Evolutionary conservation across 116 monocot genomes (phyloP).

Genomic region (Zostera marina): DNA sequence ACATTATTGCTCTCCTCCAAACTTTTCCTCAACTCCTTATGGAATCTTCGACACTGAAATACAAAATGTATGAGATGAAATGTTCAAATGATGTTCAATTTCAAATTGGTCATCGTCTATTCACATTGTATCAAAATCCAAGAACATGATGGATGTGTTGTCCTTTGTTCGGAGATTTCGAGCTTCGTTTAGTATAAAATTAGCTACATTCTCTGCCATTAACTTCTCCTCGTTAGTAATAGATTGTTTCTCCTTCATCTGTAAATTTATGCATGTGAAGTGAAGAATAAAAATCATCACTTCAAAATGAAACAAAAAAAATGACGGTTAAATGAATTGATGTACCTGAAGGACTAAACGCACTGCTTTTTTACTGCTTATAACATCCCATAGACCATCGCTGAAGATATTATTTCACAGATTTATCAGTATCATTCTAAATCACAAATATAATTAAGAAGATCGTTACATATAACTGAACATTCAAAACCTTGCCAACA

Average conservation of each 20-base stretch:
- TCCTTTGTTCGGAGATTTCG: constrained; percentile 58
- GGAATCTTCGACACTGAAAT: too few species aligned
- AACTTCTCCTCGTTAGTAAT: constrained; percentile 9
- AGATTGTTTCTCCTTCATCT: constrained; percentile 30
- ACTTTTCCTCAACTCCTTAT: too few species aligned
- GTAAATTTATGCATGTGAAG: constrained; percentile 4
- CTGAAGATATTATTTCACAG: constrained; percentile 18
- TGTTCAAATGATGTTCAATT: too few species aligned
- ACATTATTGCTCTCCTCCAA: too few species aligned
- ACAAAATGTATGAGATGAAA: too few species aligned
- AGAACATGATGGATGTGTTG: constrained; percentile 75
- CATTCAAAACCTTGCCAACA: constrained; percentile 64
- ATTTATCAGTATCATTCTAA: too few species aligned
- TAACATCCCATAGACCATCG: constrained; percentile 97
- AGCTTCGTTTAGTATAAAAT: constrained; percentile 54
- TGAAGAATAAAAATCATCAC: not conserved
- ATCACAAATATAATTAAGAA: too few species aligned
- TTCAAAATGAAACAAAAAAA: not conserved
- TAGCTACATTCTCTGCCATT: constrained; percentile 43
- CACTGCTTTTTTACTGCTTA: constrained; percentile 47
- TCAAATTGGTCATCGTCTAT: constrained; percentile 3
- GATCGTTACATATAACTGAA: too few species aligned
- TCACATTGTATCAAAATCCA: constrained; percentile 58
- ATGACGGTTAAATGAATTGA: not conserved
- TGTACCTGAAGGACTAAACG: constrained; percentile 54